Evolutionary conservation across 2,329 filamentous ascomycete genomes (phyloP).

Genomic region (Alternaria longipes): DNA sequence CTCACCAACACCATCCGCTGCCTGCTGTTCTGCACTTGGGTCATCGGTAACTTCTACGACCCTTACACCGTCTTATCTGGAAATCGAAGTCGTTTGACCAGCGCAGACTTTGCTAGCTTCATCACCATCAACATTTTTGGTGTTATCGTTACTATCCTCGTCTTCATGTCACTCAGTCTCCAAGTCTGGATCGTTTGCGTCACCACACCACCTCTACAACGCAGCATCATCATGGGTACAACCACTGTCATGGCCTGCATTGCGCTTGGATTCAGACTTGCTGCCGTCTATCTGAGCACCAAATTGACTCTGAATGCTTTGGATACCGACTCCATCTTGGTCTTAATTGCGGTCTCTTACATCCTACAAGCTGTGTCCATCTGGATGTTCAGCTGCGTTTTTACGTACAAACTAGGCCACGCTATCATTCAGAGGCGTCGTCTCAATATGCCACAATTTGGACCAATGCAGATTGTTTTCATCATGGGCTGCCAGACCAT

Average conservation of each 20-base stretch:
- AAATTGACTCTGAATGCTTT: slow-evolving; percentile 49
- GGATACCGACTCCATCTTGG: slow-evolving; percentile 33
- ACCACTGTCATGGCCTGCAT: slow-evolving; percentile 62
- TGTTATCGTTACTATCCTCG: slow-evolving; percentile 62
- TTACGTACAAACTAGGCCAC: slow-evolving; percentile 67
- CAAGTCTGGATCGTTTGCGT: slow-evolving; percentile 71
- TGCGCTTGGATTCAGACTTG: slow-evolving; percentile 64
- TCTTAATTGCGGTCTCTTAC: slow-evolving; percentile 52
- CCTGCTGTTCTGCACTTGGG: slow-evolving; percentile 66
- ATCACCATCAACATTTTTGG: slow-evolving; percentile 61
- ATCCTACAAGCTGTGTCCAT: slow-evolving; percentile 66
- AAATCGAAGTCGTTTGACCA: slow-evolving; percentile 63
- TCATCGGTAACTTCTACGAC: slow-evolving; percentile 67
- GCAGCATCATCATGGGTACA: slow-evolving; percentile 56
- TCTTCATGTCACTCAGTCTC: slow-evolving; percentile 68
- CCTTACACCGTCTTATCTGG: slow-evolving; percentile 68
- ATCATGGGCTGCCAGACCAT: slow-evolving; percentile 74
- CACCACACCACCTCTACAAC: slow-evolving; percentile 56
- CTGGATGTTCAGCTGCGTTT: slow-evolving; percentile 69
- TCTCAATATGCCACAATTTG: slow-evolving; percentile 68
- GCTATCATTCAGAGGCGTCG: slow-evolving; percentile 65
- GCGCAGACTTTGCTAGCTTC: slow-evolving; percentile 56
- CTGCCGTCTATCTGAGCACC: slow-evolving; percentile 60
- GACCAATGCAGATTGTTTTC: slow-evolving; percentile 72
- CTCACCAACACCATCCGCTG: slow-evolving; percentile 68